Percentiles rank a stretch among this genome's conserved stretches.
phyloP scores from a whole-genome alignment of 2,329 filamentous ascomycete species.

The Fusarium mangiferae region DNA sequence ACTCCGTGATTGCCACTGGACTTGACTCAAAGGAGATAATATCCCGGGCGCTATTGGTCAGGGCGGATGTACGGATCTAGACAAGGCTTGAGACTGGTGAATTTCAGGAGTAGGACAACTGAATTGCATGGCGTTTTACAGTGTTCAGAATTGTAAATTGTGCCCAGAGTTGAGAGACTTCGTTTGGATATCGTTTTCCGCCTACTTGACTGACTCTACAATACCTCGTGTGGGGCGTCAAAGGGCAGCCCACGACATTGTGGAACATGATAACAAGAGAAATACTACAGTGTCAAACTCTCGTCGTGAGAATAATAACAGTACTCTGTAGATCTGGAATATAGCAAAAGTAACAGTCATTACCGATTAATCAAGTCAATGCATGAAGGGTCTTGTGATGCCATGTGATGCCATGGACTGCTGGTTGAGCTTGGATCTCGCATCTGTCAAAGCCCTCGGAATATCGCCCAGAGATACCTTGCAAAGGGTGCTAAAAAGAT shows the following conservation, averaged over 20 bases:
- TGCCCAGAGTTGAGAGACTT: constrained; percentile 1
- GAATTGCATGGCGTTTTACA: constrained; percentile 10
- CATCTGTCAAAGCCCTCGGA: constrained; percentile 30
- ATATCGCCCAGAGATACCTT: constrained; percentile 25
- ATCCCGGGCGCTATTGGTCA: constrained; percentile 20
- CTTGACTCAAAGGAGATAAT: constrained; percentile 34
- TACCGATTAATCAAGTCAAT: not conserved
- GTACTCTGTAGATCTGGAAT: no score
- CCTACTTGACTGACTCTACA: no score
- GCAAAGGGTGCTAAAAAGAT: not conserved
- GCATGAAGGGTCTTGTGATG: constrained; percentile 28
- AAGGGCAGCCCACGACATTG: not conserved
- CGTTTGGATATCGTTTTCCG: constrained; percentile 9
- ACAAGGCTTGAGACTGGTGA: constrained; percentile 3
- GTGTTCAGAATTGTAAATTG: not conserved
- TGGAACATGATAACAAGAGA: not conserved
- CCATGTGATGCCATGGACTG: not conserved
- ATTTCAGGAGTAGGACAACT: constrained; percentile 9
- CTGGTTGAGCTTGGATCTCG: constrained; percentile 16
- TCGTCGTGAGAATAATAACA: not conserved
- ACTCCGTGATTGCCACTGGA: constrained; percentile 8
- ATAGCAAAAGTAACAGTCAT: not conserved
- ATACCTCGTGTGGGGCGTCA: not conserved
- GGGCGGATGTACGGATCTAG: constrained; percentile 27
- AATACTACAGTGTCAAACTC: not conserved